A percentile compares a stretch with the other conserved stretches of the same genome.
Evolutionary conservation across 106 monocot genomes (phyloP).

Genomic region (Dendrobium nobile): DNA sequence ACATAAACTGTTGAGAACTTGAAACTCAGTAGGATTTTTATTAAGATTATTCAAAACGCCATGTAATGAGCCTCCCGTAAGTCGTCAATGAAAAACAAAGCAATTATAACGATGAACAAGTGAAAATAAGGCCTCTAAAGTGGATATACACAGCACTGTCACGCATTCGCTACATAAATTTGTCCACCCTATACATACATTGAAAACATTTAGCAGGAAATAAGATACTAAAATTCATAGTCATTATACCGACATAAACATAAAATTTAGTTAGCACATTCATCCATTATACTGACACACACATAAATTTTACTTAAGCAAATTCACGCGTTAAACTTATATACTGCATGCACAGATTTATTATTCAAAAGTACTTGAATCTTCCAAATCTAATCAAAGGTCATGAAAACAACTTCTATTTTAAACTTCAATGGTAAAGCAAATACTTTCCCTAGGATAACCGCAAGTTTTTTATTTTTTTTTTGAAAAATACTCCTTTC

Average conservation of each 20-base stretch:
- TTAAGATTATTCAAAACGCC: not conserved
- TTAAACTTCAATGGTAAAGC: not conserved
- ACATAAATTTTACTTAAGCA: not conserved
- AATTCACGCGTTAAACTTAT: not conserved
- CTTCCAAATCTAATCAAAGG: not conserved
- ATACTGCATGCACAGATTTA: not conserved
- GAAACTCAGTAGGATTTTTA: not conserved
- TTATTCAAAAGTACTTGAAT: not conserved
- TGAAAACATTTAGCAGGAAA: not conserved
- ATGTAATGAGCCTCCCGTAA: not conserved
- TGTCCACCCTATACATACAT: not conserved
- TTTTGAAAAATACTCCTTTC: not conserved
- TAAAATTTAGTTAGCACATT: not conserved
- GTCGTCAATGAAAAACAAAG: too few relatives aligned
- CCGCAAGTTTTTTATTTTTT: not conserved
- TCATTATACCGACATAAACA: not conserved
- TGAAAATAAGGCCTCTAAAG: too few relatives aligned
- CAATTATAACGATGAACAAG: too few relatives aligned
- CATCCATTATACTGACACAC: too few relatives aligned
- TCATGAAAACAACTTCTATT: not conserved
- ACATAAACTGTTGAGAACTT: not conserved
- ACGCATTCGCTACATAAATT: not conserved
- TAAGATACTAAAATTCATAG: not conserved
- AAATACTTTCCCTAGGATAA: not conserved
- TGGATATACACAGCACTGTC: too few relatives aligned